A percentile compares a stretch with the other conserved stretches of the same genome.
Evolutionary conservation across 192 early-diverging fungal species (phyloP).

Genomic region (Lobosporangium transversale): DNA sequence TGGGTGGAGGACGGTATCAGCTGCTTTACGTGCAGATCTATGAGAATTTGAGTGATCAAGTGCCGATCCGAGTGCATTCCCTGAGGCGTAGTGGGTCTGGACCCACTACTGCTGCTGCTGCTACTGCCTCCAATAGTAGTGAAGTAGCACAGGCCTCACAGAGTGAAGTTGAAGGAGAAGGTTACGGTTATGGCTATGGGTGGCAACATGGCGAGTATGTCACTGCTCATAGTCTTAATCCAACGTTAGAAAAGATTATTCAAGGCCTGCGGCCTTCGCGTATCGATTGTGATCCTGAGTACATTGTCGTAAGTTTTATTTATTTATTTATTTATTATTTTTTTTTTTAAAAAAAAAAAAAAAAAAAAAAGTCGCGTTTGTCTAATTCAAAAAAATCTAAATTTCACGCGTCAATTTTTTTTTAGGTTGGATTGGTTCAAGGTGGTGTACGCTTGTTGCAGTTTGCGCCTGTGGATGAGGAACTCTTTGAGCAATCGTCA

Average conservation of each 20-base stretch:
- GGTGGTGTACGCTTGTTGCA: slow-evolving; percentile 44
- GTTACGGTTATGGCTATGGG: slow-evolving; percentile 3
- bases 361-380: too few species aligned
- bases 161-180: neutral
- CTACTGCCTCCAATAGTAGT: neutral
- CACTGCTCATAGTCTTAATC: slow-evolving; percentile 38
- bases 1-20: slow-evolving; percentile 52
- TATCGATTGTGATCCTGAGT: slow-evolving; percentile 50
- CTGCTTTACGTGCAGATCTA: slow-evolving; percentile 44
- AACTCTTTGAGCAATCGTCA: slow-evolving; percentile 14
- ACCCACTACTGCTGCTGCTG: neutral
- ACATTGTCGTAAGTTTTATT: slow-evolving; percentile 33
- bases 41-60: slow-evolving; percentile 45
- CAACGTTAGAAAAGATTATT: slow-evolving; percentile 39
- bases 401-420: too few species aligned
- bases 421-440: slow-evolving; percentile 43
- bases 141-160: neutral
- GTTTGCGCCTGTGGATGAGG: slow-evolving; percentile 49
- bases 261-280: slow-evolving; percentile 49
- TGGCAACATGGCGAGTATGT: slow-evolving; percentile 46
- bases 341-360: too few species aligned
- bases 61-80: slow-evolving; percentile 44
- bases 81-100: slow-evolving; percentile 14
- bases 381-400: too few species aligned
- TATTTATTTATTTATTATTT: neutral